Evolutionary conservation across 1,139 yeast genomes (phyloP).

Genomic region (Hyphopichia wangnamkhiaoensis): DNA sequence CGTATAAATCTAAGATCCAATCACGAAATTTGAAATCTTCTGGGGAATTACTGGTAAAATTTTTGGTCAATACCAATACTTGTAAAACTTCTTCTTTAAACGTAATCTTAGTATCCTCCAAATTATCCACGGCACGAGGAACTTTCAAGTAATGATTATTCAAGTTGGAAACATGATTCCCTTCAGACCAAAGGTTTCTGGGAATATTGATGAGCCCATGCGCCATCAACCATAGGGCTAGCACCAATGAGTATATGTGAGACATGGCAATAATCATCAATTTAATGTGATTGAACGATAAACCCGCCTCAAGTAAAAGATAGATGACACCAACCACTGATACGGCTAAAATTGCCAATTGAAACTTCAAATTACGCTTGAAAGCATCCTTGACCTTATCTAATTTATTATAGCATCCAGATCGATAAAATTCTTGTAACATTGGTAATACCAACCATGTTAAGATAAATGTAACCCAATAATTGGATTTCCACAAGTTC

Average conservation of each 20-base stretch:
- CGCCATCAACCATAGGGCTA: constrained; percentile 84
- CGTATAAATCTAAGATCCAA: constrained; percentile 40
- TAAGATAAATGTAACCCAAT: constrained; percentile 76
- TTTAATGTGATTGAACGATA: constrained; percentile 58
- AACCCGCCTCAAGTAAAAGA: constrained; percentile 60
- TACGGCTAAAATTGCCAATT: constrained; percentile 53
- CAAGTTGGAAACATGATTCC: constrained; percentile 40
- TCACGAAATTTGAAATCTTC: constrained; percentile 38
- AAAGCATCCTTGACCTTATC: constrained; percentile 58
- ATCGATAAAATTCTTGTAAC: constrained; percentile 68
- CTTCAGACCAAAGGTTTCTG: constrained; percentile 54
- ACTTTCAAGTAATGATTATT: constrained; percentile 53
- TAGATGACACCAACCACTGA: constrained; percentile 61
- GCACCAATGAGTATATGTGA: constrained; percentile 73
- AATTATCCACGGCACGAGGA: constrained; percentile 58
- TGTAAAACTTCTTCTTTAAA: constrained; percentile 67
- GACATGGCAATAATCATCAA: constrained; percentile 73
- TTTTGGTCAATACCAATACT: constrained; percentile 49
- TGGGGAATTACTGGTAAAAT: constrained; percentile 34
- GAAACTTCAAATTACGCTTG: constrained; percentile 58
- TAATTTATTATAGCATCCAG: constrained; percentile 59
- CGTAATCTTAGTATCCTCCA: constrained; percentile 64
- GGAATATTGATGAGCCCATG: constrained; percentile 78
- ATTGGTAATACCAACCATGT: constrained; percentile 77
- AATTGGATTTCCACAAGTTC: constrained; percentile 68